Base-by-base conservation (phyloP, 345 rosid genomes). In the Chamaenerion angustifolium region DNA sequence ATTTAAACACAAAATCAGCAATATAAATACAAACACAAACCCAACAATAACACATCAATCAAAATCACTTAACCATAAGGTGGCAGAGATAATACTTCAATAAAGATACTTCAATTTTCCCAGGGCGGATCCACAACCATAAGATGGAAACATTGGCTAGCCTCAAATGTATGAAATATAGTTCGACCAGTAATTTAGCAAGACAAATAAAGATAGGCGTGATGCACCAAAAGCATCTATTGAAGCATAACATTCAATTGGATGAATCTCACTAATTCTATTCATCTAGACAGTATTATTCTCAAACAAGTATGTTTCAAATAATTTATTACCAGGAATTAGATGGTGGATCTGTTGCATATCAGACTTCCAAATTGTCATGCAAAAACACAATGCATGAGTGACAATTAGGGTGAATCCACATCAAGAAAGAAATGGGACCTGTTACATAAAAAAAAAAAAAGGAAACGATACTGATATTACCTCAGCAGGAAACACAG, bases 51-150 rank as follows among this genome's bases (percentile, higher is more conserved):
- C n/a, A n/a, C n/a, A n/a, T n/a, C n/a, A n/a, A n/a, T n/a, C n/a
- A 16, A 64, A 51, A 12, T 55, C 54, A 42, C 43, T 55, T 43
- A 4, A 42, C 46, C n/a, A 4, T 48, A 42, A 11, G 27, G 46
- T 2, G 58, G 42, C 6, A 46, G 23, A 57, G 43, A 53, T 42
- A 60, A 11, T 66, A 89, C 97, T 71, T 63, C 12, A 72, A 65
- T 61, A 58, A 47, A 81, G 62, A 85, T 94, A 54, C 97, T 85
- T 58, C 80, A 84, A 62, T 83, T 85, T 68, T 89, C 95, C 97
- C 94, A 85, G 0, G 97, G 97, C 48, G 95, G 97, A 74, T 89
- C 94, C 40, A 89, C 66, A 48, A 83, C 73, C 53, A 89, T 79
- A 53, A 78, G 78, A 61, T 76, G 77, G 73, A 76, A 89, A 45